Conservation (phyloP, 176 grass and related monocot genomes). For the Poa pratensis region DNA sequence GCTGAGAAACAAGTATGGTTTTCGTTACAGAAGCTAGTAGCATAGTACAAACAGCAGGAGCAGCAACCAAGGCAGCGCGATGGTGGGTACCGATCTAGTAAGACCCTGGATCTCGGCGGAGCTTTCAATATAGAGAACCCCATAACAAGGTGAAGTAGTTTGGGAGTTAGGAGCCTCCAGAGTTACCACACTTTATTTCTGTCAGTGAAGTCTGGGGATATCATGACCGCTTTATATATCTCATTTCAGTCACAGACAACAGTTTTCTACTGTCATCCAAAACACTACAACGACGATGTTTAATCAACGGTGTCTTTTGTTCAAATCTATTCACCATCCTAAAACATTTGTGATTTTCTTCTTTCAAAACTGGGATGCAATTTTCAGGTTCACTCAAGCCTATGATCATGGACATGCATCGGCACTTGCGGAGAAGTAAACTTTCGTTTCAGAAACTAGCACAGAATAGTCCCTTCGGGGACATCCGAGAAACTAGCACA, state of each 20-base stretch:
- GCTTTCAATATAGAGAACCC: not conserved
- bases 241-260: too few species aligned
- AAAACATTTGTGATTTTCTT: too few species aligned
- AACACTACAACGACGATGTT: not conserved
- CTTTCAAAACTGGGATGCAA: not conserved
- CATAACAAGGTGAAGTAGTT: not conserved
- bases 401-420: not conserved
- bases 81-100: not conserved
- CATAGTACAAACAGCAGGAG: not conserved
- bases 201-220: not conserved
- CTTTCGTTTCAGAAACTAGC: not conserved
- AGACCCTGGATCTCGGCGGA: not conserved
- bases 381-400: not conserved
- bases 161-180: not conserved
- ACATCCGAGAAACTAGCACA: too few species aligned
- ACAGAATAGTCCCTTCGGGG: not conserved
- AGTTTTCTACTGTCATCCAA: not conserved
- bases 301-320: too few species aligned
- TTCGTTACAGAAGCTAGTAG: not conserved
- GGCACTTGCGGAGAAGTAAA: not conserved
- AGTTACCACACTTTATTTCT: not conserved
- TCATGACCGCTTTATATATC: not conserved
- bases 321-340: too few species aligned
- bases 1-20: not conserved
- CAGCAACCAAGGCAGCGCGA: constrained; percentile 1